Evolutionary conservation across 1,284 basidiomycete species (phyloP).

Genomic region (Tilletia walkeri): DNA sequence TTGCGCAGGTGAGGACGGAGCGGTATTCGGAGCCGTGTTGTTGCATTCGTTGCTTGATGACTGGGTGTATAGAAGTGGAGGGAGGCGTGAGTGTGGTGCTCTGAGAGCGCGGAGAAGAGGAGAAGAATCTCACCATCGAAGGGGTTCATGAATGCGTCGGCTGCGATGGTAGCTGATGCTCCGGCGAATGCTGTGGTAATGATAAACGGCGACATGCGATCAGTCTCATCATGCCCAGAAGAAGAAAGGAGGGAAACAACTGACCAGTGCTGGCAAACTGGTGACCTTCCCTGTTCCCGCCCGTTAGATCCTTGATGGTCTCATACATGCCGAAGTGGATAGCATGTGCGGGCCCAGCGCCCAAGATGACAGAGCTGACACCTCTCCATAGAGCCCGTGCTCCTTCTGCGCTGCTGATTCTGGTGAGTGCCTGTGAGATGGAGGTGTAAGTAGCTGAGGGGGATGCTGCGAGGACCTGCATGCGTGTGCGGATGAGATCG

Average conservation of each 20-base stretch:
- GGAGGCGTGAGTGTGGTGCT: background rate
- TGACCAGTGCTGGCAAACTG: conserved; percentile 75
- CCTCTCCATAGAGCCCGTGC: conserved; percentile 88
- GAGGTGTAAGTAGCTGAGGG: conserved; percentile 82
- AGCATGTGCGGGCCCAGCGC: conserved; percentile 96
- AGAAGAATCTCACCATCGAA: conserved; percentile 77
- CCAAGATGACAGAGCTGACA: conserved; percentile 92
- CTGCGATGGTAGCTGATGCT: conserved; percentile 88
- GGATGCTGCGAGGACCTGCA: conserved; percentile 86
- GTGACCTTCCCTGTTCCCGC: conserved; percentile 78
- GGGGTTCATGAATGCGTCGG: conserved; percentile 98
- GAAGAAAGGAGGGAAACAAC: conserved; percentile 47
- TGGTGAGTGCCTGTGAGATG: conserved; percentile 79
- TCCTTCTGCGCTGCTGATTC: conserved; percentile 90
- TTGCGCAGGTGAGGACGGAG: conserved; percentile 77
- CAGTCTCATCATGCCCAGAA: too few species aligned
- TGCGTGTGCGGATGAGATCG: conserved; percentile 98
- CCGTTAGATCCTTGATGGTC: conserved; percentile 85
- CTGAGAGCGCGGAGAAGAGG: background rate
- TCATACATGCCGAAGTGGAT: conserved; percentile 98
- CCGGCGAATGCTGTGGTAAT: conserved; percentile 74
- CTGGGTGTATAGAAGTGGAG: conserved; percentile 52
- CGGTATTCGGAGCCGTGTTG: conserved; percentile 86
- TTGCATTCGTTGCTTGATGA: conserved; percentile 99
- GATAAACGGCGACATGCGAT: background rate